Base-by-base conservation (phyloP, 371 early-diverging fungal species). In the Amoeboaphelidium protococcarum region DNA sequence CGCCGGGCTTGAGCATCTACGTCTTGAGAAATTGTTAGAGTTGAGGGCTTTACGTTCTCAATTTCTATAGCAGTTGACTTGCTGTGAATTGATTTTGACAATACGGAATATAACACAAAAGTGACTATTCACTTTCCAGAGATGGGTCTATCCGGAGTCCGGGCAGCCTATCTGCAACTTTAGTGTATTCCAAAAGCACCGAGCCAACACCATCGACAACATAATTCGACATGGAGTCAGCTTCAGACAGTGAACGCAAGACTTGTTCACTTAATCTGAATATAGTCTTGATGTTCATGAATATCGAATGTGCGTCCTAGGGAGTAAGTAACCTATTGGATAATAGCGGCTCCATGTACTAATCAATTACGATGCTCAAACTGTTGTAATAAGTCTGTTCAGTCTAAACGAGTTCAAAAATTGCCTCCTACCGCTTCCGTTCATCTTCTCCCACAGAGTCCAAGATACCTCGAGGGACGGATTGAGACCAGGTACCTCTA, bases 361-460 rank as follows among this genome's bases (percentile, higher is more conserved):
- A n/a, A n/a, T 83, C 74, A 3, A 76, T 58, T 37, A 90, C 71
- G 55, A 83, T 60, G 51, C 81, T 76, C 50, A 90, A 63, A 57
- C 85, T 80, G 1, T 71, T 64, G 13, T 85, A 64, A 57, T 87
- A 90, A 0, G 68, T 64, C 47, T 71, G 71, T 57, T 90, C 91
- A 1, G 80, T 82, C 40, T 80, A 71, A 25, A 91, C 78, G 46
- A 88, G 51, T 60, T 91, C 91, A 61, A 74, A 84, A 47, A 91
- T 81, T 26, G 76, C 76, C 55, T 91, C 88, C 54, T 91, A 90
- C 0, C 90, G 69, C 51, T 78, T 80, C 51, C 72, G 68, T 58
- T 90, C 91, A 22, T 62, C 53, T 21, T 71, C 57, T 2, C 78
- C 67, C 0, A 80, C 70, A 2, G 73, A 70, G 23, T 76, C 71